A percentile compares a stretch with the other conserved stretches of the same genome.
Conservation (phyloP, 164 flowering plant species). For the Vitis vinifera region ASM3070453v1 NC_081810.1:7134501-7135000, state of each 20-base stretch:
- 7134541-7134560: neutral
- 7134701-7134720: conserved; percentile 92
- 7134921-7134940: too few relatives aligned
- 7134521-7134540: neutral
- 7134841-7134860: neutral
- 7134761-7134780: conserved; percentile 85
- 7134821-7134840: conserved; percentile 84
- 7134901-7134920: too few relatives aligned
- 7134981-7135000: too few relatives aligned
- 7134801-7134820: conserved; percentile 94
- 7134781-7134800: conserved; percentile 98
- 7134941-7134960: too few relatives aligned
- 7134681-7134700: conserved; percentile 72
- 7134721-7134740: conserved; percentile 86
- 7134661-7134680: conserved; percentile 36
- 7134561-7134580: neutral
- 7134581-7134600: neutral
- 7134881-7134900: too few relatives aligned
- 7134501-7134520: neutral
- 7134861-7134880: neutral
- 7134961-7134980: too few relatives aligned
- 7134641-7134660: neutral
- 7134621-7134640: conserved; percentile 3
- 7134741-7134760: conserved; percentile 59
- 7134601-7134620: neutral